Conservation (phyloP, 805 yeast species). For the Barnettozyma vustinii region DNA sequence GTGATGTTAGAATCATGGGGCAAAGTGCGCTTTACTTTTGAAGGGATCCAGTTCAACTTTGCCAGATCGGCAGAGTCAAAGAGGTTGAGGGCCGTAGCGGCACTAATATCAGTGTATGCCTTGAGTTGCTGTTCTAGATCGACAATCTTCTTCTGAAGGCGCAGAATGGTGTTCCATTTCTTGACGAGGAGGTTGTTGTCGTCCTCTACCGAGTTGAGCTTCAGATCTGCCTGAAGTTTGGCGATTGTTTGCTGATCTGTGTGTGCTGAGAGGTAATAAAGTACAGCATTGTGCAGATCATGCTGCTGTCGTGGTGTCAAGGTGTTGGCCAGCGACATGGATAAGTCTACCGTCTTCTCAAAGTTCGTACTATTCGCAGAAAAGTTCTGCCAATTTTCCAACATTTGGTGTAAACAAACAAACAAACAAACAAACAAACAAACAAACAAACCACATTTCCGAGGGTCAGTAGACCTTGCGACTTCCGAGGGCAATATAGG, state of each 20-base stretch:
- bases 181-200: slow-evolving; percentile 47
- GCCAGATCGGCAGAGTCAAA: slow-evolving; percentile 11
- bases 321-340: slow-evolving; percentile 21
- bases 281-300: slow-evolving; percentile 43
- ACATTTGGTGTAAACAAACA: too few relatives aligned
- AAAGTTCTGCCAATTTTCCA: too few relatives aligned
- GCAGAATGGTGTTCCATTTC: slow-evolving; percentile 82
- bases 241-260: slow-evolving; percentile 9
- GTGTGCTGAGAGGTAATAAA: slow-evolving; percentile 41
- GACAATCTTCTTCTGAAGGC: slow-evolving; percentile 68
- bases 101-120: slow-evolving; percentile 4
- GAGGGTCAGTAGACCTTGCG: too few relatives aligned
- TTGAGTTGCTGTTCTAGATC: slow-evolving; percentile 60
- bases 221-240: slow-evolving; percentile 20
- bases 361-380: too few relatives aligned
- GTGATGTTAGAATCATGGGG: slow-evolving; percentile 47
- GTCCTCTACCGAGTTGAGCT: slow-evolving; percentile 16
- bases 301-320: slow-evolving; percentile 38
- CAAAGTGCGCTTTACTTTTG: slow-evolving; percentile 21
- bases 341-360: too few relatives aligned
- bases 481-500: too few relatives aligned
- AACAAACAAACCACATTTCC: too few relatives aligned
- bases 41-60: slow-evolving; percentile 24
- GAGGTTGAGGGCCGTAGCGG: slow-evolving; percentile 3
- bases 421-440: too few relatives aligned